Conservation (phyloP, 192 early-diverging fungal species). For the Borealophlyctis nickersoniae region DNA sequence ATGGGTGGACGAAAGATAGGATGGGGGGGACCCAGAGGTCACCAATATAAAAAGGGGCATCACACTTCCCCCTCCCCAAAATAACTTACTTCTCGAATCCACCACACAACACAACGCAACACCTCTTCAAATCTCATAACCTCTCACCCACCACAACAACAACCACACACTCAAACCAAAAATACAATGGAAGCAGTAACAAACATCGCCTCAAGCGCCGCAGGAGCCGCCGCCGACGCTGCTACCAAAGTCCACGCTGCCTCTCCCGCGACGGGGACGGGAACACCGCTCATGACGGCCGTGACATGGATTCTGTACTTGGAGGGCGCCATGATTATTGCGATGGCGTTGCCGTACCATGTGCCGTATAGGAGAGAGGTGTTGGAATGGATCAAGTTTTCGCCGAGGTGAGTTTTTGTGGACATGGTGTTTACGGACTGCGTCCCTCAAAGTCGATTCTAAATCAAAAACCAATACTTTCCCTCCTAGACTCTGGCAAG, state of each 20-base stretch:
- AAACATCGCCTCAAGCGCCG: constrained; percentile 9
- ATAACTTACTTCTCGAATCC: too few species aligned
- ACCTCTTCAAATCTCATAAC: too few species aligned
- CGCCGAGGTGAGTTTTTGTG: constrained; percentile 20
- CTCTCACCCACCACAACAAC: too few species aligned
- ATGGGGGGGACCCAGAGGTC: too few species aligned
- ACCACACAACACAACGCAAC: too few species aligned
- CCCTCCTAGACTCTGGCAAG: constrained; percentile 16
- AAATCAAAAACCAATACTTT: background rate
- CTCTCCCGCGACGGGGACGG: constrained; percentile 15
- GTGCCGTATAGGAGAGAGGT: constrained; percentile 26
- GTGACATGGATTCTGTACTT: constrained; percentile 22
- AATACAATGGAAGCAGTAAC: background rate
- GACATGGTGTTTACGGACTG: background rate
- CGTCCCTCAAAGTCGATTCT: too few species aligned
- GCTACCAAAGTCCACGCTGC: constrained; percentile 20
- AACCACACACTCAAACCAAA: too few species aligned
- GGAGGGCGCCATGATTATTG: constrained; percentile 24
- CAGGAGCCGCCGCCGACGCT: constrained; percentile 6
- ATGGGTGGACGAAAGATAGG: too few species aligned
- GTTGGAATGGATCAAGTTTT: constrained; percentile 23
- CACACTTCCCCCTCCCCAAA: too few species aligned
- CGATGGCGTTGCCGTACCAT: constrained; percentile 22
- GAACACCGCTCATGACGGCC: constrained; percentile 26
- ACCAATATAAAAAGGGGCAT: too few species aligned